Evolutionary conservation across 1,139 yeast species (phyloP).

Genomic region (Protomyces inundatus): DNA sequence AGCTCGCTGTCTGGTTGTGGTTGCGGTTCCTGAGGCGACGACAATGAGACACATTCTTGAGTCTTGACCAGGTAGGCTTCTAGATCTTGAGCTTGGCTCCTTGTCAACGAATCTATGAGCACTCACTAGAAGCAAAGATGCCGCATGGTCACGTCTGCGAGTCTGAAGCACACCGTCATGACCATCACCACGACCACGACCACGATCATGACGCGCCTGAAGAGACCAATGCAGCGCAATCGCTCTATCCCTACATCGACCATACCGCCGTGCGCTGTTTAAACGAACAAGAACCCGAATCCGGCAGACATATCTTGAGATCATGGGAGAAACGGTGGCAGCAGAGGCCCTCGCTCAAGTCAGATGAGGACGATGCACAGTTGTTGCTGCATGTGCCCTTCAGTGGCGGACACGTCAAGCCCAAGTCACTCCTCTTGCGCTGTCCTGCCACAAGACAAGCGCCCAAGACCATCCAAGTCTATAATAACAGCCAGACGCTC

Average conservation of each 20-base stretch:
- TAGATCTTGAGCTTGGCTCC: no score
- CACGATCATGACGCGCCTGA: conserved; percentile 58
- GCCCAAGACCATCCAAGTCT: conserved; percentile 64
- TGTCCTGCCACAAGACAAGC: conserved; percentile 58
- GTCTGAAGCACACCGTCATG: conserved; percentile 25
- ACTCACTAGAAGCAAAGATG: background rate
- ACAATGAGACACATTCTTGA: no score
- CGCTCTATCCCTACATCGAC: conserved; percentile 59
- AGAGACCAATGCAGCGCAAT: conserved; percentile 65
- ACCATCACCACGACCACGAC: conserved; percentile 40
- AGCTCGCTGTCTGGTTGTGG: no score
- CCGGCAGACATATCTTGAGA: conserved; percentile 46
- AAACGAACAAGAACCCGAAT: conserved; percentile 53
- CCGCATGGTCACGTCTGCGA: conserved; percentile 26
- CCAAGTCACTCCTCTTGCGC: conserved; percentile 67
- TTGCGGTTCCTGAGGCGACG: no score
- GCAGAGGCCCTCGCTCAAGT: conserved; percentile 45
- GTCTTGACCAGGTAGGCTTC: no score
- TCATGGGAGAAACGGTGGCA: conserved; percentile 50
- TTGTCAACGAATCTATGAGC: no score
- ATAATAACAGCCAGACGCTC: conserved; percentile 61
- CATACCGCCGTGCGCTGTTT: conserved; percentile 57
- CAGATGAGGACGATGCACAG: conserved; percentile 75
- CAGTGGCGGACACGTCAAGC: conserved; percentile 59
- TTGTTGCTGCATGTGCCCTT: conserved; percentile 67